These are phyloP conservation scores for Linderina pennispora DNA, from an alignment of 192 early-diverging fungal species.

Conservation along the genomic window DNA sequence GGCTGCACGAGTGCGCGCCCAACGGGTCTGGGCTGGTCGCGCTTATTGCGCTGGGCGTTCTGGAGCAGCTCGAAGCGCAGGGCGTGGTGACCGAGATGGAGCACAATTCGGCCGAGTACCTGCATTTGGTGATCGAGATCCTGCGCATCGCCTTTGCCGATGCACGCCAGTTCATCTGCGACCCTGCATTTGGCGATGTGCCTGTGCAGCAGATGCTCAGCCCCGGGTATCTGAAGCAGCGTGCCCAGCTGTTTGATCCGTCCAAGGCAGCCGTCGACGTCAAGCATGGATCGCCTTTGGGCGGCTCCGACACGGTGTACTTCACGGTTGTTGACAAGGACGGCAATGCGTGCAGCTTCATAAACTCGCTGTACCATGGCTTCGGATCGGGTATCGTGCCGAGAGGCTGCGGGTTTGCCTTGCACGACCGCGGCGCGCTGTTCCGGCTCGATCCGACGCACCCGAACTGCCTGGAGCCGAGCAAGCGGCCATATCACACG, in stretches of 20 bases:
- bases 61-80: slow-evolving; percentile 49
- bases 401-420: slow-evolving; percentile 54
- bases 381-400: slow-evolving; percentile 50
- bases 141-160: slow-evolving; percentile 76
- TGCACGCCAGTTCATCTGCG: slow-evolving; percentile 56
- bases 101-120: slow-evolving; percentile 54
- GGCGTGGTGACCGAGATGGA: slow-evolving; percentile 36
- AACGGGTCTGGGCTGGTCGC: slow-evolving; percentile 72
- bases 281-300: slow-evolving; percentile 52
- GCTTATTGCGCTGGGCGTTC: slow-evolving; percentile 62
- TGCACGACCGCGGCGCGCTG: slow-evolving; percentile 65
- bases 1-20: slow-evolving; percentile 66
- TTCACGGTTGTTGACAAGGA: slow-evolving; percentile 66
- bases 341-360: slow-evolving; percentile 79
- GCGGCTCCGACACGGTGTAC: slow-evolving; percentile 69
- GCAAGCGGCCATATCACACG: slow-evolving; percentile 75
- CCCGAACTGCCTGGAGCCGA: slow-evolving; percentile 59
- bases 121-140: slow-evolving; percentile 64
- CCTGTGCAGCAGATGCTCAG: slow-evolving; percentile 51
- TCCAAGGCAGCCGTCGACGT: slow-evolving; percentile 44
- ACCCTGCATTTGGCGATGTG: slow-evolving; percentile 49
- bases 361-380: slow-evolving; percentile 51
- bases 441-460: slow-evolving; percentile 56
- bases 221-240: slow-evolving; percentile 48
- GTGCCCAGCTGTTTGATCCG: slow-evolving; percentile 54